Percentiles rank a stretch among this genome's conserved stretches.
Conservation (phyloP, 371 early-diverging fungal genomes). For the Parasitella parasitica region DNA sequence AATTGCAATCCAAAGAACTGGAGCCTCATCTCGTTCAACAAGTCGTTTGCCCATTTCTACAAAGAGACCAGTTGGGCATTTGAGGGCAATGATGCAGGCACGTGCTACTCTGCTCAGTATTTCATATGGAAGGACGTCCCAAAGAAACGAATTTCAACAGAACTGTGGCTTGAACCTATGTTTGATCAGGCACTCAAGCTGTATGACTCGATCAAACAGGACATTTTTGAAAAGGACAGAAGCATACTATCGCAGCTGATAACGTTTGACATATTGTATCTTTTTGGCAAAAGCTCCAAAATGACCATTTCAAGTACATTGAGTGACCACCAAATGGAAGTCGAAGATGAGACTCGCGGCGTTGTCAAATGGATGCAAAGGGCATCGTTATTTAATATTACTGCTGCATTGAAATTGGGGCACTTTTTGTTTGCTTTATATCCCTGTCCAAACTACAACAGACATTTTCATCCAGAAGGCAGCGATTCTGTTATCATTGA, state of each 20-base stretch:
- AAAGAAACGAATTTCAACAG: conserved; percentile 63
- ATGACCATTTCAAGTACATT: conserved; percentile 28
- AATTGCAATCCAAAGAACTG: no score
- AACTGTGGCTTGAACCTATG: conserved; percentile 79
- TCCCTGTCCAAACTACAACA: conserved; percentile 32
- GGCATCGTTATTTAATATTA: conserved; percentile 47
- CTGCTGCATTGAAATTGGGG: conserved; percentile 48
- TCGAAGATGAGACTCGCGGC: not conserved
- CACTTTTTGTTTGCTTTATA: conserved; percentile 45
- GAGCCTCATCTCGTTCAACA: conserved; percentile 53
- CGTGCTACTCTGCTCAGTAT: conserved; percentile 62
- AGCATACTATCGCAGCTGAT: conserved; percentile 64
- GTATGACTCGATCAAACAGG: conserved; percentile 43
- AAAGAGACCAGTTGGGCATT: conserved; percentile 51
- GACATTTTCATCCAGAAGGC: not conserved
- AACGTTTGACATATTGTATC: conserved; percentile 76
- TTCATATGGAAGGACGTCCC: conserved; percentile 64
- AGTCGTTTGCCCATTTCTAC: conserved; percentile 67
- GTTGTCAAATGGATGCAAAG: conserved; percentile 27
- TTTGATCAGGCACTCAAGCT: conserved; percentile 25
- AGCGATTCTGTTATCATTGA: not conserved
- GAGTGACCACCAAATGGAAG: not conserved
- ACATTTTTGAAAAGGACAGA: conserved; percentile 60
- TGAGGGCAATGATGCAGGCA: conserved; percentile 11
- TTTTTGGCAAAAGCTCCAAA: conserved; percentile 50